Percentiles rank a stretch among this genome's conserved stretches.
Conservation (phyloP, 1,139 yeast species). For the Taiozyma onychis region DNA sequence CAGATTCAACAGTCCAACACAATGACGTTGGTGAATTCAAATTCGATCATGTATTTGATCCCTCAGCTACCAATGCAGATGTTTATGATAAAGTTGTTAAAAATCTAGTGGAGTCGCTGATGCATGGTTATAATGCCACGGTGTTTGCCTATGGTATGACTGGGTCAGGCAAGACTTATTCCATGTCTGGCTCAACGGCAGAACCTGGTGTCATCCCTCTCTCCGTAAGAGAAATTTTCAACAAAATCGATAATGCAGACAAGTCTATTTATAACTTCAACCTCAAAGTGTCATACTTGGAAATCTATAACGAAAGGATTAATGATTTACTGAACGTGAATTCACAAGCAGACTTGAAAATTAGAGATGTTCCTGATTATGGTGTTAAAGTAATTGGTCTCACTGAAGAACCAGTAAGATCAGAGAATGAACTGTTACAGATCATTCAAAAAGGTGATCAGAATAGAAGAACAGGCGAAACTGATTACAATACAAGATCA, state of each 20-base stretch:
- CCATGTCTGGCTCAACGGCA: conserved; percentile 70
- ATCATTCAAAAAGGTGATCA: conserved; percentile 66
- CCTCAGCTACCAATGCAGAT: conserved; percentile 45
- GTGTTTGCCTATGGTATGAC: conserved; percentile 95
- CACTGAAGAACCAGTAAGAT: conserved; percentile 49
- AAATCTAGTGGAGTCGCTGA: conserved; percentile 56
- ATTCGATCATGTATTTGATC: conserved; percentile 73
- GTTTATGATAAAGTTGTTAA: conserved; percentile 61
- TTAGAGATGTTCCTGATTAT: conserved; percentile 66
- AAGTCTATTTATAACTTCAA: conserved; percentile 30
- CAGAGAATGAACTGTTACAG: conserved; percentile 54
- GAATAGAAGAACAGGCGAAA: conserved; percentile 76
- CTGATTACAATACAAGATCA: conserved; percentile 78
- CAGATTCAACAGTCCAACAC: conserved; percentile 38
- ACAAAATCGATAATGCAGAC: conserved; percentile 33
- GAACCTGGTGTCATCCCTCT: conserved; percentile 79
- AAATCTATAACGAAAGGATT: conserved; percentile 84
- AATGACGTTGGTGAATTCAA: conserved; percentile 50
- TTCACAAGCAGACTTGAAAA: conserved; percentile 45
- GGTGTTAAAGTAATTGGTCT: conserved; percentile 82
- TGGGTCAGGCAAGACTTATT: conserved; percentile 91
- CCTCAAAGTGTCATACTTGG: conserved; percentile 68
- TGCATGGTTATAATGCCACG: conserved; percentile 83
- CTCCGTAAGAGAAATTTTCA: conserved; percentile 65
- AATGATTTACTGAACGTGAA: conserved; percentile 53